Evolutionary conservation across 192 early-diverging fungal species (phyloP).

Genomic region (Backusella tuberculispora): DNA sequence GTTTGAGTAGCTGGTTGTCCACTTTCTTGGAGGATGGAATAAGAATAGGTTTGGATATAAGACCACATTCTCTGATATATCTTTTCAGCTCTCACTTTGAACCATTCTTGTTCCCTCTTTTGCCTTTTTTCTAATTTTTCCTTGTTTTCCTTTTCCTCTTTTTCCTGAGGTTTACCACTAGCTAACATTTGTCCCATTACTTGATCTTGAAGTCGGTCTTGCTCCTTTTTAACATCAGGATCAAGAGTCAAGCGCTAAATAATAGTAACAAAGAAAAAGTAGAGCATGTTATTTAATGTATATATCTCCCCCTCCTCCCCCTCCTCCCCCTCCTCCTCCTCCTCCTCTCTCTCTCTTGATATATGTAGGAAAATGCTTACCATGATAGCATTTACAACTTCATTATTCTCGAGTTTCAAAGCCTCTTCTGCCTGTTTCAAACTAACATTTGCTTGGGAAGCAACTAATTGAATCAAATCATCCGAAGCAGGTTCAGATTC

Average conservation of each 20-base stretch:
- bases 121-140: constrained; percentile 30
- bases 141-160: constrained; percentile 34
- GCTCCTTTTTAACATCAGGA: constrained; percentile 42
- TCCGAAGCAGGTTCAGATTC: constrained; percentile 29
- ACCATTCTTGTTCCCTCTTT: constrained; percentile 38
- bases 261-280: not conserved
- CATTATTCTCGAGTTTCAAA: constrained; percentile 81
- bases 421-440: constrained; percentile 90
- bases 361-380: constrained; percentile 25
- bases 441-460: constrained; percentile 68
- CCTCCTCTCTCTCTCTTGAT: too few relatives aligned
- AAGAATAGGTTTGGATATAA: constrained; percentile 57
- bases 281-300: not conserved
- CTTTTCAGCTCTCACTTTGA: constrained; percentile 38
- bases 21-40: constrained; percentile 47
- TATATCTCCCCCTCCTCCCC: not conserved
- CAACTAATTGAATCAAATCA: constrained; percentile 57
- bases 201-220: constrained; percentile 48
- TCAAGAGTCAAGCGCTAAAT: constrained; percentile 46
- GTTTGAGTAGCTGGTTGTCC: constrained; percentile 52
- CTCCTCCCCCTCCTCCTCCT: too few relatives aligned
- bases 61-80: constrained; percentile 49
- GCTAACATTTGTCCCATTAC: constrained; percentile 42
- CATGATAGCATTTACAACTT: constrained; percentile 92
- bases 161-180: constrained; percentile 40